Percentiles rank a stretch among this genome's conserved stretches.
Conservation (phyloP, 2,329 filamentous ascomycete species). For the Waltergamsia citrina region DNA sequence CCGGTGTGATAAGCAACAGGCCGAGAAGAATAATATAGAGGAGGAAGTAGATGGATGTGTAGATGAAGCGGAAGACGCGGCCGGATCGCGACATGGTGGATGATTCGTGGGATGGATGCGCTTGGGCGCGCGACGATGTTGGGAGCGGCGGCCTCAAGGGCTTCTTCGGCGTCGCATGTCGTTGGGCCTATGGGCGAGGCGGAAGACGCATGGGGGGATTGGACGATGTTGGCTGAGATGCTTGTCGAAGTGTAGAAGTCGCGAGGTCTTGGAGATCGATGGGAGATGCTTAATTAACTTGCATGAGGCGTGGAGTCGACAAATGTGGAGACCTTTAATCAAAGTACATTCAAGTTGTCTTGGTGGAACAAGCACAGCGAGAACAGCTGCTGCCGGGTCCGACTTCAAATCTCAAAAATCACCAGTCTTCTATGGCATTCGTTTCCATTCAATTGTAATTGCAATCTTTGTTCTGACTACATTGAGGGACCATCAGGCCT, state of each 20-base stretch:
- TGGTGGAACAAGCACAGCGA: too few relatives aligned
- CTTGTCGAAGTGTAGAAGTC: too few relatives aligned
- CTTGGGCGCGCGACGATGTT: not conserved
- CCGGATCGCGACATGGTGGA: constrained; percentile 29
- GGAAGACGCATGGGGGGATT: not conserved
- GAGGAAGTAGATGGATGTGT: constrained; percentile 67
- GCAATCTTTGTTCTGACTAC: not conserved
- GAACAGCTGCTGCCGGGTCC: too few relatives aligned
- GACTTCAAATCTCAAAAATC: too few relatives aligned
- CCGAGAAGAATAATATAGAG: constrained; percentile 64
- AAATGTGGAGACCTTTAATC: too few relatives aligned
- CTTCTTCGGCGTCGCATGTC: constrained; percentile 1
- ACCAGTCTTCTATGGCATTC: too few relatives aligned
- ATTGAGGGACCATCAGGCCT: not conserved
- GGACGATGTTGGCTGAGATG: not conserved
- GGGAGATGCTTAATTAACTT: not conserved
- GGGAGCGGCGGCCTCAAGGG: not conserved
- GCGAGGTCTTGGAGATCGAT: not conserved
- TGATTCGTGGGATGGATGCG: not conserved
- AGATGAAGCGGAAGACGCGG: constrained; percentile 69
- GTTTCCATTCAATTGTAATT: not conserved
- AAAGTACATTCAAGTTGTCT: too few relatives aligned
- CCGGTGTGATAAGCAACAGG: constrained; percentile 71
- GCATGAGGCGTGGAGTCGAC: too few relatives aligned
- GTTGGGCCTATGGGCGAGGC: not conserved